These are phyloP conservation scores for Saururus chinensis DNA, from an alignment of 164 flowering plant species.

Conservation along the genomic window DNA sequence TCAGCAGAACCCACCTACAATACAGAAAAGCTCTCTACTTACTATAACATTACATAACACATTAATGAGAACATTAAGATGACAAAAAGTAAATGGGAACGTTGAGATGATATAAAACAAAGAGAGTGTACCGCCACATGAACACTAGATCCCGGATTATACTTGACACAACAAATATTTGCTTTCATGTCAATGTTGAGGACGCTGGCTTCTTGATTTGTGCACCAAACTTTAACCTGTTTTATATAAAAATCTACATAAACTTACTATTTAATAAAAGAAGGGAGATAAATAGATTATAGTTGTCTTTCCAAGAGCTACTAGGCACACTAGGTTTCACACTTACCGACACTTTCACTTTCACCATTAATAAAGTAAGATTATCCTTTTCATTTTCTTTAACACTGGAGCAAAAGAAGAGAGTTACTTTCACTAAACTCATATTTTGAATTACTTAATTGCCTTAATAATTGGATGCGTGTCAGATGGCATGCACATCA, in stretches of 20 bases:
- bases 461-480: too few relatives aligned
- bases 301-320: background rate
- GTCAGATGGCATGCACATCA: too few relatives aligned
- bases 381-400: background rate
- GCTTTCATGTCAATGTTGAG: constrained; percentile 97
- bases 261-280: background rate
- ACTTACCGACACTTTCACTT: background rate
- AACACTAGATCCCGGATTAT: constrained; percentile 82
- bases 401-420: too few relatives aligned
- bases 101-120: background rate
- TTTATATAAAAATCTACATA: background rate
- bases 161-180: constrained; percentile 93
- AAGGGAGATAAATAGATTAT: too few relatives aligned
- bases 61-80: background rate
- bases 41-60: constrained; percentile 1
- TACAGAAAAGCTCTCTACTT: background rate
- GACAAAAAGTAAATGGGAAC: background rate
- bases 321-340: too few relatives aligned
- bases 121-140: constrained; percentile 56
- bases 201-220: constrained; percentile 91
- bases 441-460: too few relatives aligned
- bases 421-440: too few relatives aligned
- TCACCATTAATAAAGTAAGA: background rate
- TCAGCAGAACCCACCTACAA: constrained; percentile 97
- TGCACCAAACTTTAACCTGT: constrained; percentile 99